Percentiles rank a stretch among this genome's conserved stretches.
phyloP scores from a whole-genome alignment of 2,329 filamentous ascomycete species.

The Botrytis deweyae region DNA sequence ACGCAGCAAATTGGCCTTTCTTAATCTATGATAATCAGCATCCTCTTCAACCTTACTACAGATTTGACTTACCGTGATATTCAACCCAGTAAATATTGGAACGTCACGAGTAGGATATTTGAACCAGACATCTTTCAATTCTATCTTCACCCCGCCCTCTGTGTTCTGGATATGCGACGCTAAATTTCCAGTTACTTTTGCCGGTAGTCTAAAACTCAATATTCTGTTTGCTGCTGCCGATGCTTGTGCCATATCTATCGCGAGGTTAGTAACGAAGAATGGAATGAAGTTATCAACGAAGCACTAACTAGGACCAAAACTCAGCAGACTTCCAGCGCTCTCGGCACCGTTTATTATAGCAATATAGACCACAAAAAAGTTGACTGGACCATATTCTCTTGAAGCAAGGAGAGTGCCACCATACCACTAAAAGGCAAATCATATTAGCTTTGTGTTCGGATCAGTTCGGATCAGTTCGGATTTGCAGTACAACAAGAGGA shows the following conservation, averaged over 20 bases:
- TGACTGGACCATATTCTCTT: constrained; percentile 43
- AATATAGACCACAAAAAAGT: constrained; percentile 57
- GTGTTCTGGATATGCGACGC: constrained; percentile 31
- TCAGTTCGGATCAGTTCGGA: neutral
- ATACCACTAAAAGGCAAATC: constrained; percentile 48
- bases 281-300: neutral
- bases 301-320: constrained; percentile 46
- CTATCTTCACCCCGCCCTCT: constrained; percentile 52
- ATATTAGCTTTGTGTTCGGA: neutral
- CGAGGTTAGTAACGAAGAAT: neutral
- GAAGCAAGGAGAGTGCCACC: constrained; percentile 24
- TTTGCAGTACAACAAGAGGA: neutral
- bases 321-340: constrained; percentile 53
- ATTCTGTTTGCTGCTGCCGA: constrained; percentile 60
- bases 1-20: constrained; percentile 67
- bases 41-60: neutral
- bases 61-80: constrained; percentile 47
- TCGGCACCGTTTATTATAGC: constrained; percentile 53
- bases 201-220: constrained; percentile 41
- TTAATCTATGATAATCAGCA: constrained; percentile 39
- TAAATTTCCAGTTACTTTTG: constrained; percentile 19
- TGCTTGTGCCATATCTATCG: constrained; percentile 54
- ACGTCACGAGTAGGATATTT: constrained; percentile 58
- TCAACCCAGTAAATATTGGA: constrained; percentile 59
- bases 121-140: constrained; percentile 58